Evolutionary conservation across 2,329 filamentous ascomycete genomes (phyloP).

Genomic region (Botrytis paeoniae): DNA sequence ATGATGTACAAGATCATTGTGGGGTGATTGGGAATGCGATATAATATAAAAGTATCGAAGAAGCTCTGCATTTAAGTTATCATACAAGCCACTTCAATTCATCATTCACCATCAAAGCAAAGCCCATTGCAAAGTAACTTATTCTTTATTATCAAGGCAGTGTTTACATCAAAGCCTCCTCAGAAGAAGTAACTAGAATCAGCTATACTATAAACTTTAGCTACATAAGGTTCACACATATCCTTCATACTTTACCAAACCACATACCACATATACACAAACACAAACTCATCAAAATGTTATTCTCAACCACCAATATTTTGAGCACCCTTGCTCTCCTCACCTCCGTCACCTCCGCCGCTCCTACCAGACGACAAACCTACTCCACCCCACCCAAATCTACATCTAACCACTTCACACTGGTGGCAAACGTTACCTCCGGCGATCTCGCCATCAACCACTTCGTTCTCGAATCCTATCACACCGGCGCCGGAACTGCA

Average conservation of each 20-base stretch:
- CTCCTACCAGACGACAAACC: conserved; percentile 23
- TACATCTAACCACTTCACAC: conserved; percentile 37
- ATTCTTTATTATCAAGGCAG: neutral
- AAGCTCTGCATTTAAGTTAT: neutral
- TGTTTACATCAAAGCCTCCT: neutral
- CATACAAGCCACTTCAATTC: neutral
- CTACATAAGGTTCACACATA: neutral
- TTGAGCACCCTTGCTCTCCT: conserved; percentile 21
- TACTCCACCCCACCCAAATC: conserved; percentile 24
- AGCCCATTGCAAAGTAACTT: neutral
- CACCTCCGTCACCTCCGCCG: conserved; percentile 21
- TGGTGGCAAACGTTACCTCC: conserved; percentile 46
- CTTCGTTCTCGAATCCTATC: conserved; percentile 43
- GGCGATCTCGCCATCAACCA: conserved; percentile 42
- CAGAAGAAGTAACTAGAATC: neutral
- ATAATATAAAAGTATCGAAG: conserved; percentile 7
- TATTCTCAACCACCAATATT: conserved; percentile 19
- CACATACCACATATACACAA: neutral
- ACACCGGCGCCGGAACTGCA: conserved; percentile 44
- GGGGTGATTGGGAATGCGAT: neutral
- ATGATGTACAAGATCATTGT: neutral
- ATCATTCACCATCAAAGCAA: neutral
- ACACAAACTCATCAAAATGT: conserved; percentile 13
- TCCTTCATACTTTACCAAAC: neutral
- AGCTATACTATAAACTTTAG: neutral